These are phyloP conservation scores for Hypoxylon sp. DNA, from an alignment of 2,329 filamentous ascomycete species.

Conservation along the genomic window DNA sequence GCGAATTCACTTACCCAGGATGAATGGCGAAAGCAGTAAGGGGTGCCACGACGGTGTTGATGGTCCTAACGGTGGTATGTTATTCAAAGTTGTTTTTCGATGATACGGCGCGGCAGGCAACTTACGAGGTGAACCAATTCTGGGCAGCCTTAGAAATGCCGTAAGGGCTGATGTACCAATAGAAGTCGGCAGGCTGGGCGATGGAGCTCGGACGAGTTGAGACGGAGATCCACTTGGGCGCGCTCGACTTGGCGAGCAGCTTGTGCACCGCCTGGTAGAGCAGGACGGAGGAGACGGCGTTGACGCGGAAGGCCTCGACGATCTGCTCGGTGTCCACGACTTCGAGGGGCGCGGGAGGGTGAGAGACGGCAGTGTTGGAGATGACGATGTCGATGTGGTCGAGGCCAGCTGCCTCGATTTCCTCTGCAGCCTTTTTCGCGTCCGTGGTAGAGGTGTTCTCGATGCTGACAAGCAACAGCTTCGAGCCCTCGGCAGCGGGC, in stretches of 20 bases:
- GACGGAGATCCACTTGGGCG: constrained; percentile 9
- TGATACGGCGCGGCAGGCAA: background rate
- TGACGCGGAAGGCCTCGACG: constrained; percentile 3
- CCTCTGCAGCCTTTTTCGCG: constrained; percentile 2
- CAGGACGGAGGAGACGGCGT: background rate
- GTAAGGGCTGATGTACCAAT: constrained; percentile 3
- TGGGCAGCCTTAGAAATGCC: constrained; percentile 13
- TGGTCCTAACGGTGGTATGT: no score
- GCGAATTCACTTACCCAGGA: no score
- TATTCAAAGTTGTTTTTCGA: no score
- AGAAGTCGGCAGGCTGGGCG: background rate
- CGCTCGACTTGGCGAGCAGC: constrained; percentile 37
- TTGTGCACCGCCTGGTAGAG: constrained; percentile 35
- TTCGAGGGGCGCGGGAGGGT: background rate
- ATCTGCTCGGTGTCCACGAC: background rate
- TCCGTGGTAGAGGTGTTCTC: constrained; percentile 10
- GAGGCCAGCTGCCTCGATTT: background rate
- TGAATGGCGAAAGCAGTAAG: no score
- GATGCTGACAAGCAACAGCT: constrained; percentile 14
- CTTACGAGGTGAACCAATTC: constrained; percentile 20
- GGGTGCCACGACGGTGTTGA: no score
- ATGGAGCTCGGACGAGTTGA: constrained; percentile 1
- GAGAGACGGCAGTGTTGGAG: constrained; percentile 3
- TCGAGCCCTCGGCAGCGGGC: constrained; percentile 3
- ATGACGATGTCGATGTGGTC: constrained; percentile 22